Base-by-base conservation (phyloP, 2,329 filamentous ascomycete species). In the Aspergillaceae sp. region DNA sequence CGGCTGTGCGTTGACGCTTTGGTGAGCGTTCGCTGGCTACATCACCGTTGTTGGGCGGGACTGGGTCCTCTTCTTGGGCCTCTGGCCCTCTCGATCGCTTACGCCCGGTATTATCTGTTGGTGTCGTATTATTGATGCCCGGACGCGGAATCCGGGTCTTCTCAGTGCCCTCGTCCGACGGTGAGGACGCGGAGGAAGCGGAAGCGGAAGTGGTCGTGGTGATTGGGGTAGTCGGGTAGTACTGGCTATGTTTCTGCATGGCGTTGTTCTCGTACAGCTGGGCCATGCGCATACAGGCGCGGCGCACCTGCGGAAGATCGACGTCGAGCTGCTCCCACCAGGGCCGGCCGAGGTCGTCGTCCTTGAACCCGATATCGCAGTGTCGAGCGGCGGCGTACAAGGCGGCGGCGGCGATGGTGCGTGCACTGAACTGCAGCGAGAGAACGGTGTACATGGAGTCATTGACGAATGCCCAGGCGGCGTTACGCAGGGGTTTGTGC, bases 401-500 rank as follows among this genome's bases (percentile, higher is more conserved):
- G 11, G 89, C 84, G 28, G 82, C 84, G 30, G 91, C 85, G 10
- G 91, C 89, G 44, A 97, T 86, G 35, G 88, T 87, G 36, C 82
- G 79, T 10, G 88, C 80, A 19, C 82, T 80, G 64, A 90, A 85
- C 29, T 94, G 75, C 3, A 98, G 76, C 49, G 90, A 94, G 42
- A 97, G 75, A 36, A 84, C 80, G 1, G 91, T 97, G 49, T 91
- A 80, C 53, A 83, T 86, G 19, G 85, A 86, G 67, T 98, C 92
- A 62, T 94, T 96, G 52, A 94, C 81, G 59, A 96, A 97, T 0
- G 88, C 85, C 89, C 92, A 97, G 1, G 88, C 86, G 0, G 86
- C 82, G 66, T 95, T 90, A 46, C 91, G 80, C 29, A 97, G 70
- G 45, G 77, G 73, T 67, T 91, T 91, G 68, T 94, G 86, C 58